Base-by-base conservation (phyloP, 1,139 yeast species). In the Hyphopichia burtonii region DNA sequence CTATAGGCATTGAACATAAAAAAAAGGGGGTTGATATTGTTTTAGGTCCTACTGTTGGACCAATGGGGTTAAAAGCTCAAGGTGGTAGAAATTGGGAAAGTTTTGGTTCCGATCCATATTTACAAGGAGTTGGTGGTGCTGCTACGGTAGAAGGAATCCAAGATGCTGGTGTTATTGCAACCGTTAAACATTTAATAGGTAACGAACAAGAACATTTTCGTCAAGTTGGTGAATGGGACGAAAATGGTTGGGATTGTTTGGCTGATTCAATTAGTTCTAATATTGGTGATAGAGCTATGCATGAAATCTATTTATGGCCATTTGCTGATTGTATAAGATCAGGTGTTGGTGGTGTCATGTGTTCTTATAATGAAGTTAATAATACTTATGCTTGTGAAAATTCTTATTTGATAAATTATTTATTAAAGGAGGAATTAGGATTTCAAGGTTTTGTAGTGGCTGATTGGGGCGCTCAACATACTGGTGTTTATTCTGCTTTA, bases 21-120 rank as follows among this genome's bases (percentile, higher is more conserved):
- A 63, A 58, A 14, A 81, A 81, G 52, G 86, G 85, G 23, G 82
- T 77, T n/a, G 79, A 82, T 53, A 71, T 81, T 37, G 71, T 76
- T 34, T 65, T 82, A 32, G 87, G 86, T 3, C 88, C 88, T 12
- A 71, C 76, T 3, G 65, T 80, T 41, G 86, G 85, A 0, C 86
- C 86, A n/a, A 68, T 80, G 40, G 87, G 86, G 0, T 63, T 69
- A 34, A 77, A 79, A 52, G 86, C 85, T 3, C 76, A 74, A 34
- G 86, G 83, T 8, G 86, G 87, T 5, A 65, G 86, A 51, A 79
- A 76, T 58, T 81, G 85, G 83, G 87, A 82, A 59, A 74, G 82
- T 30, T 81, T 80, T 59, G 84, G 85, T 1, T 63, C 82, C 5
- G 87, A 82, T 53, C 85, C 87, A 1, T 80, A 79, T 47, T 62